phyloP scores from a whole-genome alignment of 1,284 basidiomycete species.

The Pholiota adiposa region DNA sequence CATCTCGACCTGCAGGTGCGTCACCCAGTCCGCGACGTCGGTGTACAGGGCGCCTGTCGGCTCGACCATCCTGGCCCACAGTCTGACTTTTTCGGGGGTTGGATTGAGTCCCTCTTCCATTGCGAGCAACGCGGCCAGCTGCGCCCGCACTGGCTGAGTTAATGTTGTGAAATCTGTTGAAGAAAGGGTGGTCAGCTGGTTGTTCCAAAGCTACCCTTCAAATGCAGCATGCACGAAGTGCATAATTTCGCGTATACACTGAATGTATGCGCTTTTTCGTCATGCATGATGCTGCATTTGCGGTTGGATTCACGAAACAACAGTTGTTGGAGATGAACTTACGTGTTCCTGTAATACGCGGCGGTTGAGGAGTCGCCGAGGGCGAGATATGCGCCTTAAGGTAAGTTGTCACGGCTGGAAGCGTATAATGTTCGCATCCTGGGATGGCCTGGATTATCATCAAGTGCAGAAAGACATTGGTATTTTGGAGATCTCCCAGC shows the following conservation, averaged over 20 bases:
- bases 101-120: slow-evolving; percentile 28
- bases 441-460: slow-evolving; percentile 20
- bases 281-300: not conserved
- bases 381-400: slow-evolving; percentile 21
- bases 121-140: slow-evolving; percentile 28
- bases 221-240: too few relatives aligned
- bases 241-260: not conserved
- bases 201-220: too few relatives aligned
- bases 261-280: not conserved
- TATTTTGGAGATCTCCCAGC: not conserved
- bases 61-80: slow-evolving; percentile 38
- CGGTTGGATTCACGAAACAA: not conserved
- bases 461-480: not conserved
- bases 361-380: not conserved
- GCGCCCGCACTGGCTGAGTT: slow-evolving; percentile 22
- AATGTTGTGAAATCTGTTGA: slow-evolving; percentile 26
- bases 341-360: slow-evolving; percentile 9
- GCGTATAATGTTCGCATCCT: slow-evolving; percentile 26
- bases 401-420: slow-evolving; percentile 17
- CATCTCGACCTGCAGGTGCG: not conserved
- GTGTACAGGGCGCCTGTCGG: slow-evolving; percentile 20
- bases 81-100: slow-evolving; percentile 28
- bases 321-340: not conserved
- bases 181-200: not conserved
- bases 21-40: slow-evolving; percentile 32